Conservation (phyloP, 768 basidiomycete species). For the Leucosporidium yakuticum region DNA sequence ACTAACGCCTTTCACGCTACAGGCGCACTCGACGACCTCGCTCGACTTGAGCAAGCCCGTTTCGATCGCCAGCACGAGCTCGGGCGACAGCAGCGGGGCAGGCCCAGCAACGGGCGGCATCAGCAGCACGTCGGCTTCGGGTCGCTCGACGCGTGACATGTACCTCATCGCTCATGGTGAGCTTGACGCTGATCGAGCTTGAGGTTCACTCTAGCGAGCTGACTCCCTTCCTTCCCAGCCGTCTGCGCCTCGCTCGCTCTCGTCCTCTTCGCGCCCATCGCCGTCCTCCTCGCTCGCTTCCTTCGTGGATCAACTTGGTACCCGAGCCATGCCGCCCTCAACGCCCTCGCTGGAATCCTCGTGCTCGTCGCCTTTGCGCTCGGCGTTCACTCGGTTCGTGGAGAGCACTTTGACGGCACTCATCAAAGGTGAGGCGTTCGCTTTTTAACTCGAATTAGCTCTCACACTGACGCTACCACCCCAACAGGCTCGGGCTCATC, state of each 20-base stretch:
- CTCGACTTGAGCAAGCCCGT: slow-evolving; percentile 3
- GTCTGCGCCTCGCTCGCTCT: slow-evolving; percentile 10
- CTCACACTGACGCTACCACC: too few species aligned
- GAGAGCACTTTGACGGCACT: neutral
- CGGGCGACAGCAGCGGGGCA: neutral
- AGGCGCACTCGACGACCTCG: neutral
- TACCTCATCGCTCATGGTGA: slow-evolving; percentile 16
- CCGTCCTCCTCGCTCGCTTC: slow-evolving; percentile 17
- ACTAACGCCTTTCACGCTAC: neutral
- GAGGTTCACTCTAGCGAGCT: neutral
- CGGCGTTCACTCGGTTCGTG: neutral
- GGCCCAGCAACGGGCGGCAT: neutral
- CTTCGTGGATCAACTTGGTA: slow-evolving; percentile 8
- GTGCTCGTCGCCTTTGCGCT: slow-evolving; percentile 6
- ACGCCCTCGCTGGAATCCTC: neutral
- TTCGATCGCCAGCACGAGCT: neutral
- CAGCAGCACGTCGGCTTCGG: neutral
- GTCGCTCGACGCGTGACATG: slow-evolving; percentile 15
- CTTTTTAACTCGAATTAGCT: too few species aligned
- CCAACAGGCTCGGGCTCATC: slow-evolving; percentile 20
- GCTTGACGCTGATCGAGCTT: too few species aligned
- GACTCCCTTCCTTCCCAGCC: neutral
- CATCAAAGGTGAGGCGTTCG: neutral
- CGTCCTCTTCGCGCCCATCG: slow-evolving; percentile 17
- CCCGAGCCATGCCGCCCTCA: slow-evolving; percentile 6